Base-by-base conservation (phyloP, 2,329 filamentous ascomycete species). In the Pyricularia sp. region DNA sequence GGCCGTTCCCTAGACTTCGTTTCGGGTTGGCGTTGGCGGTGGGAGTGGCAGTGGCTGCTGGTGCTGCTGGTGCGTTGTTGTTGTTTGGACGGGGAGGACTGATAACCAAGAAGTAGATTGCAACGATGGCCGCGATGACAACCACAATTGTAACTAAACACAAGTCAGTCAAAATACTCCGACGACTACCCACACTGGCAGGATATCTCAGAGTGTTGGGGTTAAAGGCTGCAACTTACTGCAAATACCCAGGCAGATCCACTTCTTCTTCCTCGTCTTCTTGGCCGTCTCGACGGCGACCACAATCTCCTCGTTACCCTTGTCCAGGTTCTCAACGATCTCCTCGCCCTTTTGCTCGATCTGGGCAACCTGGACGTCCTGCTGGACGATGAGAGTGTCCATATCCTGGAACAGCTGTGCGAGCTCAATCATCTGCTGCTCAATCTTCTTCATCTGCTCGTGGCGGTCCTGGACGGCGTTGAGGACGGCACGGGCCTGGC, bases 291-390 rank as follows among this genome's bases (percentile, higher is more conserved):
- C 84, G 71, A 97, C 91, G 14, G 94, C 94, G n/a, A 86, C 86
- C 58, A 85, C 88, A 70, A 98, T 91, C 79, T 97, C 88, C 71
- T 88, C 86, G 76, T 95, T 97, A 72, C 90, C 94, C 78, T 95
- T 91, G 75, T 90, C 88, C 65, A 97, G 86, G 78, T 98, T 92
- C 69, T 91, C 88, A 66, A 92, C 88, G 58, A 95, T 91, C 76
- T 97, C 91, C 79, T 96, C 92, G 55, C 88, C 92, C 81, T 94
- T 93, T 75, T 90, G 86, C 81, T 97, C 93, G 74, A 98, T 97
- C 73, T 92, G 87, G 72, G 86, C 82, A 50, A 98, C 88, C 33
- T 90, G 85, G 20, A 86, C 89, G 74, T 97, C 94, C 79, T 98
- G 94, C 81, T 97, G 89, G 50, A 93, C 85, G 70, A 98, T 90